A percentile compares a stretch with the other conserved stretches of the same genome.
These are phyloP conservation scores for Jacaranda copaia DNA, from an alignment of 257 asterid species.

Conservation along the genomic window DNA sequence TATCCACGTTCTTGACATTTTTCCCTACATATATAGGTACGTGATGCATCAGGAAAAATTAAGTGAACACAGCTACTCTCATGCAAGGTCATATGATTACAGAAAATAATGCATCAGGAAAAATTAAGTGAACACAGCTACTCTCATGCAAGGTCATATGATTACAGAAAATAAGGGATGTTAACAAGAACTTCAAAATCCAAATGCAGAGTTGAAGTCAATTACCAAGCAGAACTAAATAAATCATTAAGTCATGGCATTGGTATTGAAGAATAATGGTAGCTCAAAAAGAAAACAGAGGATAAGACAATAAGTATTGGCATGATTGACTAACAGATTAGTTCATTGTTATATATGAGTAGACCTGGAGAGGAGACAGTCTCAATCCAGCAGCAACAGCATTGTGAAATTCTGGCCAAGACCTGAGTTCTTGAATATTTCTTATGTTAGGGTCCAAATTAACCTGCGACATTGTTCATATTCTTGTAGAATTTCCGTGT, in stretches of 20 bases:
- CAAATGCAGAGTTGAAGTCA: conserved; percentile 24
- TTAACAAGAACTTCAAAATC: not conserved
- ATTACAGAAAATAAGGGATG: conserved; percentile 12
- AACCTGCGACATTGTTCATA: conserved; percentile 60
- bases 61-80: conserved; percentile 32
- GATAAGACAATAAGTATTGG: conserved; percentile 9
- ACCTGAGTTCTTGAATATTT: conserved; percentile 85
- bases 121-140: conserved; percentile 28
- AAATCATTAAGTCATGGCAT: not conserved
- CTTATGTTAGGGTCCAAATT: conserved; percentile 86
- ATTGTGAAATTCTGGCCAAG: conserved; percentile 99
- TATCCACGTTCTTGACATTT: conserved; percentile 97
- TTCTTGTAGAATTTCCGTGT: conserved; percentile 26
- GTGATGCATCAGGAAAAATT: conserved; percentile 9
- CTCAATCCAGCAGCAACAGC: conserved; percentile 99
- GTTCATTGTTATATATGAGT: conserved; percentile 24
- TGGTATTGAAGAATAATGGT: not conserved
- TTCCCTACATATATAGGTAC: conserved; percentile 63
- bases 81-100: conserved; percentile 19
- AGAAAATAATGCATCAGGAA: conserved; percentile 23
- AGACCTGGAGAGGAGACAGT: conserved; percentile 92
- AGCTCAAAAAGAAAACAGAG: conserved; percentile 18
- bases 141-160: conserved; percentile 27
- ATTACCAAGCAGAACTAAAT: conserved; percentile 21
- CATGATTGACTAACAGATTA: conserved; percentile 23